phyloP scores from a whole-genome alignment of 2,329 filamentous ascomycete species.

The Trichoderma simmonsii region DNA sequence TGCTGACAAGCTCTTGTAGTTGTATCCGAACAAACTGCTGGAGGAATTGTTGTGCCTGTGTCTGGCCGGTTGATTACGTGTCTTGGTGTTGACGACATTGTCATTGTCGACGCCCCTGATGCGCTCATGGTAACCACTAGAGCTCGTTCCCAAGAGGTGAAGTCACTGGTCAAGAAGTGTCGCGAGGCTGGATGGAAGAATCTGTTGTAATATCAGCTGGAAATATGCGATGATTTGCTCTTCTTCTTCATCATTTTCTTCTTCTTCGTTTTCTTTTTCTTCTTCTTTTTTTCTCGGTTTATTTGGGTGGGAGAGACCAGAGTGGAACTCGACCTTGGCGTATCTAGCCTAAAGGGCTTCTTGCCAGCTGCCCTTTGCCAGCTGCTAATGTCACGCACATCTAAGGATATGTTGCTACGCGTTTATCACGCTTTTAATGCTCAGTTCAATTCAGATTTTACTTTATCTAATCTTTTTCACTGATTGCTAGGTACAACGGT shows the following conservation, averaged over 20 bases:
- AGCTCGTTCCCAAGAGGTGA: slow-evolving; percentile 29
- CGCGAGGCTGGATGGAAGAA: slow-evolving; percentile 26
- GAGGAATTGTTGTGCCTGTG: slow-evolving; percentile 27
- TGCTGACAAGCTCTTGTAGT: slow-evolving; percentile 14
- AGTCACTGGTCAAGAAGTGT: slow-evolving; percentile 28
- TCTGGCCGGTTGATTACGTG: slow-evolving; percentile 28
- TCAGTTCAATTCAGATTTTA: neutral
- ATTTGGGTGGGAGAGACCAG: neutral
- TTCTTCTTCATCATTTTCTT: neutral
- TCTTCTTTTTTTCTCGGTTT: neutral
- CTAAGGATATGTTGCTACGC: neutral
- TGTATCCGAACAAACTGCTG: slow-evolving; percentile 27
- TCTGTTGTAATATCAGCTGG: slow-evolving; percentile 21
- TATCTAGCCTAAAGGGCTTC: neutral
- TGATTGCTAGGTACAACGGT: neutral
- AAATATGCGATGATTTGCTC: neutral
- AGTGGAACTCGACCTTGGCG: neutral
- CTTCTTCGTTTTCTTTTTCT: too few relatives aligned
- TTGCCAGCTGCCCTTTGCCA: neutral
- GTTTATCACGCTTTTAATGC: neutral
- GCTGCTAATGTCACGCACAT: neutral
- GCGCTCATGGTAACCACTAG: slow-evolving; percentile 29
- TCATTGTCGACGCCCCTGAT: slow-evolving; percentile 28
- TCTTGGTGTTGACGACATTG: slow-evolving; percentile 28
- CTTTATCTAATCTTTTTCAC: too few relatives aligned